Conservation (phyloP, 805 yeast species). For the Wickerhamiella siamensis region DNA sequence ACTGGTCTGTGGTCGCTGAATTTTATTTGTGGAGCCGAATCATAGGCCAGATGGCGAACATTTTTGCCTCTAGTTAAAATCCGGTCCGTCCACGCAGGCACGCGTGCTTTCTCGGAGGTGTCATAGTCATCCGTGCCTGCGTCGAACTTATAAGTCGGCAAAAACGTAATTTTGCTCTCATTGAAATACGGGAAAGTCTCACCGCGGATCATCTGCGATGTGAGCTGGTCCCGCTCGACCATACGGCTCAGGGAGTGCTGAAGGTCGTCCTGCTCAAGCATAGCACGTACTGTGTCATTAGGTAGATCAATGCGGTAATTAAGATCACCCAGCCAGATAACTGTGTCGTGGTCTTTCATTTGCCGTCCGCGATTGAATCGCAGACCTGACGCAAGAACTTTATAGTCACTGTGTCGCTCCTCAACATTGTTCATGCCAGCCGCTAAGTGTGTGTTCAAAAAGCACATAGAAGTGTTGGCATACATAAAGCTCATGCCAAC, state of each 20-base stretch:
- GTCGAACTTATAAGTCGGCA: slow-evolving; percentile 88
- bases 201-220: slow-evolving; percentile 53
- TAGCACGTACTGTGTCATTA: slow-evolving; percentile 57
- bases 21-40: slow-evolving; percentile 41
- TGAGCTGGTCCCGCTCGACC: slow-evolving; percentile 64
- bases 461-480: slow-evolving; percentile 67
- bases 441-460: slow-evolving; percentile 83
- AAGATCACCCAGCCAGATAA: slow-evolving; percentile 90
- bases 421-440: slow-evolving; percentile 74
- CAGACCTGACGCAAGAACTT: slow-evolving; percentile 59
- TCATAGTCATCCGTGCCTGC: slow-evolving; percentile 71
- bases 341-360: slow-evolving; percentile 71
- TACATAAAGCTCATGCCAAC: slow-evolving; percentile 80
- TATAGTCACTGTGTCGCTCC: slow-evolving; percentile 78
- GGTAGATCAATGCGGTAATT: slow-evolving; percentile 64
- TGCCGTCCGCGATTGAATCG: slow-evolving; percentile 62
- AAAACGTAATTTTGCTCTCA: slow-evolving; percentile 63
- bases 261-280: slow-evolving; percentile 28
- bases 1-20: slow-evolving; percentile 92
- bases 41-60: slow-evolving; percentile 47
- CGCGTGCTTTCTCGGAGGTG: slow-evolving; percentile 78
- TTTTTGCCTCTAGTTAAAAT: slow-evolving; percentile 49
- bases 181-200: slow-evolving; percentile 61
- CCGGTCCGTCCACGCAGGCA: slow-evolving; percentile 96
- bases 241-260: slow-evolving; percentile 24